These are phyloP conservation scores for Trichoderma aggressivum DNA, from an alignment of 2,329 filamentous ascomycete species.

Conservation along the genomic window DNA sequence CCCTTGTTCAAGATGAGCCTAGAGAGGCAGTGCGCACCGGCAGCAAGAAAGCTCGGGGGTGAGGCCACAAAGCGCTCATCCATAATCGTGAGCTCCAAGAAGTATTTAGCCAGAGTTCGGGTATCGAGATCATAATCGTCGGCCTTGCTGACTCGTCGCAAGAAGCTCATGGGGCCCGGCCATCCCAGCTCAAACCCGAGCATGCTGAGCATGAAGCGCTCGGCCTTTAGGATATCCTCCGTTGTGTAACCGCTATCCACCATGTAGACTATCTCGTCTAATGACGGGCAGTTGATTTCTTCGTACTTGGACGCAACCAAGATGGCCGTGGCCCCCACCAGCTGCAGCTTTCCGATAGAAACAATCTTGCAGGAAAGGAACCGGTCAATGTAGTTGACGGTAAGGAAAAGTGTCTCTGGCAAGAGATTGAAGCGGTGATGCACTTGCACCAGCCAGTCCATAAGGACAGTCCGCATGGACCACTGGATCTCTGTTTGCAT, in stretches of 20 bases:
- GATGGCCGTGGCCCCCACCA: slow-evolving; percentile 92
- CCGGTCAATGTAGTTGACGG: slow-evolving; percentile 94
- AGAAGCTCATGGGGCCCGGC: slow-evolving; percentile 99
- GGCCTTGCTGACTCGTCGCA: slow-evolving; percentile 94
- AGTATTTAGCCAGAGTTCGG: slow-evolving; percentile 93
- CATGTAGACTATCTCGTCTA: slow-evolving; percentile 97
- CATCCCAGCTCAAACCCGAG: slow-evolving; percentile 92
- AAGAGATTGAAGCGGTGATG: slow-evolving; percentile 87
- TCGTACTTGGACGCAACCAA: slow-evolving; percentile 98
- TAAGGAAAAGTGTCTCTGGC: slow-evolving; percentile 91
- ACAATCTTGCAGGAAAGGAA: slow-evolving; percentile 95
- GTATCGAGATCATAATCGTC: slow-evolving; percentile 97
- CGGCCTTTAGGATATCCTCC: slow-evolving; percentile 94
- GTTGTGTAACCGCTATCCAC: slow-evolving; percentile 85
- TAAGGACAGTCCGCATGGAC: slow-evolving; percentile 95
- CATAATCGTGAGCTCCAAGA: slow-evolving; percentile 95
- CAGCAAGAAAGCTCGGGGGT: slow-evolving; percentile 84
- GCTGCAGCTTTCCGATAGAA: slow-evolving; percentile 88
- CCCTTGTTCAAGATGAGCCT: slow-evolving; percentile 87
- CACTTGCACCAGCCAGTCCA: slow-evolving; percentile 98
- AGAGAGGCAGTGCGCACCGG: slow-evolving; percentile 87
- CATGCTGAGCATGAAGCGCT: slow-evolving; percentile 97
- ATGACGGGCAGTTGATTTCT: slow-evolving; percentile 95
- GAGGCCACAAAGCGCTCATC: slow-evolving; percentile 94
- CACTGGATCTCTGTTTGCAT: slow-evolving; percentile 96